Base-by-base conservation (phyloP, 2,329 filamentous ascomycete genomes). In the Bipolaris zeicola region DNA sequence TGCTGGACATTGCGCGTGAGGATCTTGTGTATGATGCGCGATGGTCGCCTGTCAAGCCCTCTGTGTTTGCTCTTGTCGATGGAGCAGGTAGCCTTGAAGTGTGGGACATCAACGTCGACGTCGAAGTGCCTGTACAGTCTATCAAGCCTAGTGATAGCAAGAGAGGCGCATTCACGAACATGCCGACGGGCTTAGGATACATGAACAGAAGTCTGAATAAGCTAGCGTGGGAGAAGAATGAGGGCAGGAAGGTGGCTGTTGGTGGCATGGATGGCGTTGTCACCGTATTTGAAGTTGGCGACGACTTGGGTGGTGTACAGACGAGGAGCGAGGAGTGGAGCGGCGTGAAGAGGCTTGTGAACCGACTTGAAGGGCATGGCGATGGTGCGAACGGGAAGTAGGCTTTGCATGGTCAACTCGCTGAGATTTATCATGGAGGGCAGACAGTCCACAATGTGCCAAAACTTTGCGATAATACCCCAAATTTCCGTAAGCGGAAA, bases 11-110 rank as follows among this genome's bases (percentile, higher is more conserved):
- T 71, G 89, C 90, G 18, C 89, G 95, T 52, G 96, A 99, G 78
- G 96, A 99, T 69, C 89, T 97, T 18, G 93, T 99, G 49, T 99
- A 99, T 78, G 94, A 97, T 74, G 93, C 92, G 2, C 89, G 89
- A 50, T 99, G 96, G 96, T 96, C 92, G 13, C 95, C 95, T 0
- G 86, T 95, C 63, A 94, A 95, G 74, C 95, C 95, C 0, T 93
- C 92, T 36, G 91, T 99, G 7, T 99, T 99, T 77, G 92, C 91
- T 1, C 86, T 96, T 18, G 95, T 98, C 2, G 96, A 99, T 67
- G 95, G 95, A 33, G 91, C 91, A 2, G 96, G 95, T 28, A 90
- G 88, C 76, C 82, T 99, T 16, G 96, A 99, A 78, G 83, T 99
- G 47, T 99, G 95, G 91, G 96, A 99, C 72, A 85, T 99, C 49